phyloP scores from a whole-genome alignment of 805 yeast genomes.

The Zygosaccharomyces rouxii region DNA sequence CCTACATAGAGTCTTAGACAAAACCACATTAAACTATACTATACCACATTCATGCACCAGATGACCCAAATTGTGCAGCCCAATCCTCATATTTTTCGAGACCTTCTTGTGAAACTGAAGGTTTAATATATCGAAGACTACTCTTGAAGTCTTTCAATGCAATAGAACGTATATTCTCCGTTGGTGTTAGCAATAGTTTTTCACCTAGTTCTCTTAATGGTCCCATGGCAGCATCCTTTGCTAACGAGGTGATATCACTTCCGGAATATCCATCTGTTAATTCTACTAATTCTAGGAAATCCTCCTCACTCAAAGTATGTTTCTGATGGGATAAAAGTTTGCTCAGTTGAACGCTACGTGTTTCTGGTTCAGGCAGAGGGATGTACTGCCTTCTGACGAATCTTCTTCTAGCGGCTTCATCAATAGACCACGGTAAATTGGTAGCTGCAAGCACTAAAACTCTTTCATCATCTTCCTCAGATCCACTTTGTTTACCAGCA shows the following conservation, averaged over 20 bases:
- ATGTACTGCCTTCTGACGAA: conserved; percentile 90
- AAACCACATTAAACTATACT: not conserved
- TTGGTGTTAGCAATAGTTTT: conserved; percentile 59
- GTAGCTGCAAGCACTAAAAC: conserved; percentile 93
- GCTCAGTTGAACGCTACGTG: conserved; percentile 65
- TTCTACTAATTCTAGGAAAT: conserved; percentile 53
- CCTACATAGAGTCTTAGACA: not conserved
- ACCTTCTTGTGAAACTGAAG: conserved; percentile 84
- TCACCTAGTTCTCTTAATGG: conserved; percentile 90
- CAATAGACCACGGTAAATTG: conserved; percentile 94
- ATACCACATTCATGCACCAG: conserved; percentile 58
- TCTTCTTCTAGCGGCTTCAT: conserved; percentile 93
- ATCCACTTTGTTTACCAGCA: conserved; percentile 45
- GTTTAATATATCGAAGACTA: conserved; percentile 75
- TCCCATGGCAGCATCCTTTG: conserved; percentile 98
- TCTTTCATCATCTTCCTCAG: conserved; percentile 43
- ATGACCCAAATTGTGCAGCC: conserved; percentile 82
- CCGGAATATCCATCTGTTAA: conserved; percentile 87
- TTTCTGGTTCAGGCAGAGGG: conserved; percentile 86
- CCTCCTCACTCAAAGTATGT: conserved; percentile 60
- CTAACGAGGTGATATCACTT: conserved; percentile 85
- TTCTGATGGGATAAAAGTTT: conserved; percentile 68
- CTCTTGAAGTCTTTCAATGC: conserved; percentile 65
- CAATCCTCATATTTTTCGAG: conserved; percentile 77
- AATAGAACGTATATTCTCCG: conserved; percentile 75